phyloP scores from a whole-genome alignment of 73 alveolate genomes.

The Uronychia binucleata region DNA sequence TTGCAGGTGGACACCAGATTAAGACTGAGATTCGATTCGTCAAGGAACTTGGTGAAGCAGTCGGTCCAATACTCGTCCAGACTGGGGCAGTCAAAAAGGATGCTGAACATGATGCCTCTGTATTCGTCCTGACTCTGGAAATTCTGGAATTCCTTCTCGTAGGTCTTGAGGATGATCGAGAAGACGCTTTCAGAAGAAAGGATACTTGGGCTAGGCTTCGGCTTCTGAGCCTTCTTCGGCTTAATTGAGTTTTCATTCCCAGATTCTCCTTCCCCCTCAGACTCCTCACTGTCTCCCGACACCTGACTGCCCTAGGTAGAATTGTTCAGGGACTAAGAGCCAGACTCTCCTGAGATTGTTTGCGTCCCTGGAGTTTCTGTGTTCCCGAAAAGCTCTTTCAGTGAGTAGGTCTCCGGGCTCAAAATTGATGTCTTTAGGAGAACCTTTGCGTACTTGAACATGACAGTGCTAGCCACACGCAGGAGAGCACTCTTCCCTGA shows the following conservation, averaged over 20 bases:
- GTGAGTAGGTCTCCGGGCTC: slow-evolving; percentile 29
- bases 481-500: slow-evolving; percentile 52
- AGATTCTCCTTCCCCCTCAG: not conserved
- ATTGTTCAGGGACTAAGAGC: not conserved
- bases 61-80: slow-evolving; percentile 13
- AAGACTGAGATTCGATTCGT: not conserved
- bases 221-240: not conserved
- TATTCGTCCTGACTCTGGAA: not conserved
- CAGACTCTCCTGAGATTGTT: not conserved
- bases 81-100: slow-evolving; percentile 7
- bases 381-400: slow-evolving; percentile 46
- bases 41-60: slow-evolving; percentile 4
- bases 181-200: not conserved
- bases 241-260: not conserved
- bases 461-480: slow-evolving; percentile 9
- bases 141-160: not conserved
- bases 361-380: slow-evolving; percentile 30
- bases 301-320: not conserved
- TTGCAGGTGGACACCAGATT: not conserved
- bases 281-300: not conserved
- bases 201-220: slow-evolving; percentile 5
- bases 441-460: slow-evolving; percentile 7
- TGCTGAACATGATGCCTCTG: not conserved
- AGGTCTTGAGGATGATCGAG: not conserved
- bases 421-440: slow-evolving; percentile 47